Conservation (phyloP, 148 eudicot species). For the Diospyros lotus region DNA sequence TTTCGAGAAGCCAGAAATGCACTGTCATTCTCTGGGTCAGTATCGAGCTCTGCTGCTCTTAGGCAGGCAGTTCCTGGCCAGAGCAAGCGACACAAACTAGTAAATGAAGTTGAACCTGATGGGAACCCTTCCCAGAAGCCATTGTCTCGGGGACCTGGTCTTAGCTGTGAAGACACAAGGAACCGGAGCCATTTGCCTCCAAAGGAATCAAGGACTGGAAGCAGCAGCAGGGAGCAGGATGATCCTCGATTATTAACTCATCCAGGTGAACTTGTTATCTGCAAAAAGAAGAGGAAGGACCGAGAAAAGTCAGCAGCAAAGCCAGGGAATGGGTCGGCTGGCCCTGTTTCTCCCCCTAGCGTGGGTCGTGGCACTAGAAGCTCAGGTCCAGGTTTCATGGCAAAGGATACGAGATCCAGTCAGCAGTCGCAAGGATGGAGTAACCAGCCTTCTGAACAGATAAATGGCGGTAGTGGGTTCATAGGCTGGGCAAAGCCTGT, state of each 20-base stretch:
- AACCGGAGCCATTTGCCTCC: slow-evolving; percentile 2
- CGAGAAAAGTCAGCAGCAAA: slow-evolving; percentile 56
- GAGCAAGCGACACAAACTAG: slow-evolving; percentile 52
- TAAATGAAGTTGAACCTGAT: slow-evolving; percentile 58
- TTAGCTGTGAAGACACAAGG: slow-evolving; percentile 41
- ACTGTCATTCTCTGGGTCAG: slow-evolving; percentile 54
- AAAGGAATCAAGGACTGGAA: slow-evolving; percentile 38
- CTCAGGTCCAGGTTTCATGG: slow-evolving; percentile 43
- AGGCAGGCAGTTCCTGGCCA: slow-evolving; percentile 44
- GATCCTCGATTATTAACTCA: slow-evolving; percentile 54
- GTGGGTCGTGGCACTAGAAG: slow-evolving; percentile 55
- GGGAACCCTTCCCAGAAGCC: slow-evolving; percentile 45
- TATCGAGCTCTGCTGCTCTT: slow-evolving; percentile 39
- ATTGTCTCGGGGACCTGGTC: slow-evolving; percentile 32
- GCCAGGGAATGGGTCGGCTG: slow-evolving; percentile 50
- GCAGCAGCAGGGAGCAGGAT: slow-evolving; percentile 42
- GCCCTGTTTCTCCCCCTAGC: slow-evolving; percentile 79
- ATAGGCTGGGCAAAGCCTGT: slow-evolving; percentile 95
- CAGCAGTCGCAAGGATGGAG: slow-evolving; percentile 45
- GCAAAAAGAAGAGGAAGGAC: slow-evolving; percentile 93
- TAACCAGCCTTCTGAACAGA: slow-evolving; percentile 42
- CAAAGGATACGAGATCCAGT: slow-evolving; percentile 32
- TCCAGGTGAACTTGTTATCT: slow-evolving; percentile 90
- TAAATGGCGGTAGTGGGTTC: slow-evolving; percentile 38
- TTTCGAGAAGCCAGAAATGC: slow-evolving; percentile 69